Percentiles rank a stretch among this genome's conserved stretches.
Evolutionary conservation across 1,284 basidiomycete species (phyloP).

Genomic region (Stygiomarasmius scandens): DNA sequence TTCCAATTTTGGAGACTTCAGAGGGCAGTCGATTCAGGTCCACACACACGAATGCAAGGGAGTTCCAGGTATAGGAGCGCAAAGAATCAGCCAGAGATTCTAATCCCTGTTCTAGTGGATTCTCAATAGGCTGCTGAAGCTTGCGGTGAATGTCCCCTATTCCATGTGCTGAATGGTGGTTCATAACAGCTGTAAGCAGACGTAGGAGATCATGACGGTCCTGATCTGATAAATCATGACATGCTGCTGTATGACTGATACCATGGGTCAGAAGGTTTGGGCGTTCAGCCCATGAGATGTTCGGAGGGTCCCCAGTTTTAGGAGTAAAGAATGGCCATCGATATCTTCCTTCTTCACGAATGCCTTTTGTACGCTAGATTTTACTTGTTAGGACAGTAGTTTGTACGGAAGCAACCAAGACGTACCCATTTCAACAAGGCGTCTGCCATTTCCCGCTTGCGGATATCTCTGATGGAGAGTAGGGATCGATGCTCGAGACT

Average conservation of each 20-base stretch:
- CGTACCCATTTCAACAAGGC: constrained; percentile 7
- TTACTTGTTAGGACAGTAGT: background rate
- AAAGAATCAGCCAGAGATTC: background rate
- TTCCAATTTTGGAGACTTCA: background rate
- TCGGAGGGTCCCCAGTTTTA: background rate
- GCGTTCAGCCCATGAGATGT: constrained; percentile 2
- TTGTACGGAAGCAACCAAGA: background rate
- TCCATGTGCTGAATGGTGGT: constrained; percentile 3
- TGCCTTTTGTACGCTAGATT: background rate
- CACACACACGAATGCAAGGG: constrained; percentile 8
- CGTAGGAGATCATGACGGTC: background rate
- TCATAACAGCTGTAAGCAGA: constrained; percentile 4
- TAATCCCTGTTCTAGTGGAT: background rate
- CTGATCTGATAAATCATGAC: background rate
- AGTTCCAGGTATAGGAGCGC: background rate
- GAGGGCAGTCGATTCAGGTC: constrained; percentile 8
- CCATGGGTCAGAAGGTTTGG: background rate
- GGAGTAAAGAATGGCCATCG: constrained; percentile 12
- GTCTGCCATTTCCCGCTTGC: constrained; percentile 2
- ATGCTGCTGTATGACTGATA: background rate
- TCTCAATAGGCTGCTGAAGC: background rate
- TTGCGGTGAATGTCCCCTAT: constrained; percentile 8
- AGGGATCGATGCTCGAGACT: background rate
- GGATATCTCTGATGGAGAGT: background rate
- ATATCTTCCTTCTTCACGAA: background rate